Conservation (phyloP, 2,329 filamentous ascomycete species). For the Fulvia fulva region DNA sequence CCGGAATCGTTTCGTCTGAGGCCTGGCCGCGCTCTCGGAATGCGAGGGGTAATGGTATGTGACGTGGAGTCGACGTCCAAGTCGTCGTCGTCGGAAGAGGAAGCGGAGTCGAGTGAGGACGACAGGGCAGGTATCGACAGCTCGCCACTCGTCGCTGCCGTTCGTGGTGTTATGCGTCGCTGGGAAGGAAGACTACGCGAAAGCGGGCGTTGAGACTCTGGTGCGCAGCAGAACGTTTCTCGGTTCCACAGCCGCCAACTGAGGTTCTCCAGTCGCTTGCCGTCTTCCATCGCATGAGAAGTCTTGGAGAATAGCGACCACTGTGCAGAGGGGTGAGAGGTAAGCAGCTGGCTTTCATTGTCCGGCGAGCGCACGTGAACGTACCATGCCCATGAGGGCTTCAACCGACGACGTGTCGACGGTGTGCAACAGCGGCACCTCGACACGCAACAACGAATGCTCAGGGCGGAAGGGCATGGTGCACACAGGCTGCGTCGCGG, state of each 20-base stretch:
- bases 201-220: slow-evolving; percentile 42
- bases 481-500: slow-evolving; percentile 20
- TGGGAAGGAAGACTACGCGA: slow-evolving; percentile 14
- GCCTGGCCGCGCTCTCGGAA: slow-evolving; percentile 58
- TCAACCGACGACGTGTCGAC: slow-evolving; percentile 90
- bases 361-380: slow-evolving; percentile 12
- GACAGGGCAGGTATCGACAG: slow-evolving; percentile 41
- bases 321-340: slow-evolving; percentile 17
- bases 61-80: slow-evolving; percentile 45
- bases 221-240: slow-evolving; percentile 84
- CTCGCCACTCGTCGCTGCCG: slow-evolving; percentile 10
- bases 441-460: slow-evolving; percentile 83
- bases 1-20: slow-evolving; percentile 69
- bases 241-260: slow-evolving; percentile 95
- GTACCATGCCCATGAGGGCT: slow-evolving; percentile 81
- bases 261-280: slow-evolving; percentile 86
- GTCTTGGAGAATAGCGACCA: slow-evolving; percentile 84
- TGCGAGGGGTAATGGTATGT: slow-evolving; percentile 48
- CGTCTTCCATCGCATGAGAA: slow-evolving; percentile 89
- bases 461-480: slow-evolving; percentile 80
- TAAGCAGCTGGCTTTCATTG: slow-evolving; percentile 5
- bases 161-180: slow-evolving; percentile 17
- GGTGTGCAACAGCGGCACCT: slow-evolving; percentile 87
- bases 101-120: slow-evolving; percentile 43
- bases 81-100: slow-evolving; percentile 39